A percentile compares a stretch with the other conserved stretches of the same genome.
Conservation (phyloP, 371 early-diverging fungal genomes). For the Actinomucor elegans region DNA sequence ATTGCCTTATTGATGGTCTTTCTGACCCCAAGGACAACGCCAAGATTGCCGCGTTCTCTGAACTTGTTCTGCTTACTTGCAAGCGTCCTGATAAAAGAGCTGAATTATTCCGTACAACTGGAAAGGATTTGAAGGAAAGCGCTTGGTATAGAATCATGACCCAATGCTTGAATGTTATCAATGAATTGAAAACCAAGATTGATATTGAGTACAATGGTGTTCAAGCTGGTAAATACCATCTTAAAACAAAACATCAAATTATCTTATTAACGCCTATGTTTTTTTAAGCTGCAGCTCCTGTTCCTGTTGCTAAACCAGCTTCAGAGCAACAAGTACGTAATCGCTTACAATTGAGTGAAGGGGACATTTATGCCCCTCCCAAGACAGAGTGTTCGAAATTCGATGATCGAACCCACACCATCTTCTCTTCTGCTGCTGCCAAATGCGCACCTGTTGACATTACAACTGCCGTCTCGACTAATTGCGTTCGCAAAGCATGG, state of each 20-base stretch:
- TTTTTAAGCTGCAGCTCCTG: constrained; percentile 15
- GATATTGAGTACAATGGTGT: constrained; percentile 31
- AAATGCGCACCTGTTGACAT: neutral
- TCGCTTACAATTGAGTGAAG: constrained; percentile 21
- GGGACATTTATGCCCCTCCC: constrained; percentile 21
- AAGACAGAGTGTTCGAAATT: neutral
- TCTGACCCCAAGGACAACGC: constrained; percentile 8
- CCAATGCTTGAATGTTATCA: constrained; percentile 40
- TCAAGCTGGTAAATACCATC: constrained; percentile 18
- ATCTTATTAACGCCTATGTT: too few relatives aligned
- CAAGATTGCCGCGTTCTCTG: constrained; percentile 47
- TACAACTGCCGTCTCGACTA: neutral
- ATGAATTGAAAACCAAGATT: constrained; percentile 25
- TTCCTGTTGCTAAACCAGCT: constrained; percentile 9
- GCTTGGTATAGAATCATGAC: constrained; percentile 50
- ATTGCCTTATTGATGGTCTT: constrained; percentile 13
- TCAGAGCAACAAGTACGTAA: constrained; percentile 8
- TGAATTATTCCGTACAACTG: constrained; percentile 34
- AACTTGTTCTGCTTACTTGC: constrained; percentile 39
- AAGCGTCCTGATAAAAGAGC: constrained; percentile 32
- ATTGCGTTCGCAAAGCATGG: neutral
- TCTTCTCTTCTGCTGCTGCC: constrained; percentile 16
- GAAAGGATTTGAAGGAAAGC: constrained; percentile 31
- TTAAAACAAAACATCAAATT: too few relatives aligned
- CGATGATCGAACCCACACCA: constrained; percentile 2